Conservation (phyloP, 2,329 filamentous ascomycete genomes). For the Ophiocordyceps camponoti-saundersi region DNA sequence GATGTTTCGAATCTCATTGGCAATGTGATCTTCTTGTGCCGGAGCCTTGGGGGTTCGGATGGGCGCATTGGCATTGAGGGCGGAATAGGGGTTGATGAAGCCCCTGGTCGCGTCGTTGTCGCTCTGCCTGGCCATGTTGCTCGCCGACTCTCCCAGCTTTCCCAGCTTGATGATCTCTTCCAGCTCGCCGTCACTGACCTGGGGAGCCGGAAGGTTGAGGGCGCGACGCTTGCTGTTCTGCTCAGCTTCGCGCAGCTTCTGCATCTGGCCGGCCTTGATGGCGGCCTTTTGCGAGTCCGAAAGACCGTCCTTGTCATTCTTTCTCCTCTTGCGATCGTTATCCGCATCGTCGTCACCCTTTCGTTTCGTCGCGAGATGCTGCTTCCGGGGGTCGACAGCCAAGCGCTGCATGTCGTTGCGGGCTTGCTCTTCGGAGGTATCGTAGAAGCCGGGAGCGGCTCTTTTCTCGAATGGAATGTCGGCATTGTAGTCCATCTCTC, state of each 20-base stretch:
- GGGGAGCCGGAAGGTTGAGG: conserved; percentile 71
- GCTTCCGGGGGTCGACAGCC: conserved; percentile 81
- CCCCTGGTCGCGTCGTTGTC: conserved; percentile 77
- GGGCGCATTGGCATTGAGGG: conserved; percentile 64
- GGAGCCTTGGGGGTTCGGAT: conserved; percentile 86
- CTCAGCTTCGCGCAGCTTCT: conserved; percentile 88
- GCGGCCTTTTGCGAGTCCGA: conserved; percentile 72
- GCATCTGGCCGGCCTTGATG: conserved; percentile 82
- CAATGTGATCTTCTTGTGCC: conserved; percentile 85
- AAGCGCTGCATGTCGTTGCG: conserved; percentile 73
- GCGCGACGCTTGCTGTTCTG: conserved; percentile 84
- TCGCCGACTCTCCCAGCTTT: conserved; percentile 77
- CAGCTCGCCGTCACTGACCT: conserved; percentile 82
- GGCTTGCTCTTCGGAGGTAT: conserved; percentile 67
- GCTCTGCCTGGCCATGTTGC: conserved; percentile 53
- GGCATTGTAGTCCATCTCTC: conserved; percentile 99
- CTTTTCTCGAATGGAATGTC: conserved; percentile 97
- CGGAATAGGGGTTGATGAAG: conserved; percentile 73
- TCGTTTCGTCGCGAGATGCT: conserved; percentile 78
- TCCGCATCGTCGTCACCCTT: conserved; percentile 85
- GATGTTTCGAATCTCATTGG: conserved; percentile 92
- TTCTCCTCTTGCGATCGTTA: conserved; percentile 68
- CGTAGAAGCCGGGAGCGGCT: conserved; percentile 77
- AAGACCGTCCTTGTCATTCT: conserved; percentile 71
- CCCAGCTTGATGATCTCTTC: conserved; percentile 99